Conservation (phyloP, 345 rosid species). For the Hibiscus trionum region DNA sequence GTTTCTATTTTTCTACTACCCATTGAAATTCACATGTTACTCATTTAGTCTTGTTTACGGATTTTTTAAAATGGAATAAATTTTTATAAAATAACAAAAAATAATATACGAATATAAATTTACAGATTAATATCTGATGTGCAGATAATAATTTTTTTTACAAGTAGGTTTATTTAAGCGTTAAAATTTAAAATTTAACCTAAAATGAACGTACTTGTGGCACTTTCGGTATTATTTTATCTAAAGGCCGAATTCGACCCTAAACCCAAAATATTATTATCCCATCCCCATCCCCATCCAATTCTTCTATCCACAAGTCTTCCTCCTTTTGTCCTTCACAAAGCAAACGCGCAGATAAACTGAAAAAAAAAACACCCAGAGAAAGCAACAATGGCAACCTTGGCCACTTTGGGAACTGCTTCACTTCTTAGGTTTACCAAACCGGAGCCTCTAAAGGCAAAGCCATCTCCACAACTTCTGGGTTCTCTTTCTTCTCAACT, state of each 20-base stretch:
- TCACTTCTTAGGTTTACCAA: slow-evolving; percentile 25
- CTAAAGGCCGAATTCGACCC: background rate
- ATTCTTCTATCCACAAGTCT: background rate
- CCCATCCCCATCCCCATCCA: too few species aligned
- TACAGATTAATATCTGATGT: too few species aligned
- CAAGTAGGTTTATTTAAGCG: too few species aligned
- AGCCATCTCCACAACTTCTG: slow-evolving; percentile 22
- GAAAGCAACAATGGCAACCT: slow-evolving; percentile 34
- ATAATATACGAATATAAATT: too few species aligned
- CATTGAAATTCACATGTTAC: too few species aligned
- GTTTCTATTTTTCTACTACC: too few species aligned
- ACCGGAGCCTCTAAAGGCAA: slow-evolving; percentile 16
- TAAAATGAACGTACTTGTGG: background rate
- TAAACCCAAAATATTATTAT: too few species aligned
- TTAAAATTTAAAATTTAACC: too few species aligned
- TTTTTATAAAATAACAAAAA: too few species aligned
- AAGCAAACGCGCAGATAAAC: background rate
- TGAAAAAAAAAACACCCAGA: background rate
- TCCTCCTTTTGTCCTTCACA: background rate
- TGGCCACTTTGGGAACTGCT: slow-evolving; percentile 23
- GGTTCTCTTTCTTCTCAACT: slow-evolving; percentile 64
- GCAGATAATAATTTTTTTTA: too few species aligned
- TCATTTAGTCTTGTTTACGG: too few species aligned
- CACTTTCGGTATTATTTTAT: background rate
- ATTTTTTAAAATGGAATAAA: too few species aligned